A percentile compares a stretch with the other conserved stretches of the same genome.
phyloP scores from a whole-genome alignment of 768 basidiomycete species.

The Amanita brunnescens region DNA sequence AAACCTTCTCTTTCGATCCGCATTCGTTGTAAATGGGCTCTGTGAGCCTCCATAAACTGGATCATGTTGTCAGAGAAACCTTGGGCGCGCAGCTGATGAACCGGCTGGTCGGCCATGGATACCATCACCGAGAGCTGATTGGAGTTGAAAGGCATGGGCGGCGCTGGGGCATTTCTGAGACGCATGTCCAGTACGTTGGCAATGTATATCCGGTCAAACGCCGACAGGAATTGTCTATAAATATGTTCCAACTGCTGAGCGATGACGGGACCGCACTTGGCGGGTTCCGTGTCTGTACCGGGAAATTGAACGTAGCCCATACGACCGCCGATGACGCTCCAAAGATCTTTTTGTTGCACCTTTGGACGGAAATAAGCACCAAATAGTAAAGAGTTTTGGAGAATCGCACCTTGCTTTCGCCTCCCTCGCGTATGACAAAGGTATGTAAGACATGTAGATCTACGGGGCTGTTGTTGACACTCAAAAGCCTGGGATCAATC shows the following conservation, averaged over 20 bases:
- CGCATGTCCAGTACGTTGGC: conserved; percentile 28
- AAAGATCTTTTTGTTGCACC: conserved; percentile 48
- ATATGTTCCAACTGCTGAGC: conserved; percentile 52
- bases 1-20: conserved; percentile 23
- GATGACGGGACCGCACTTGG: conserved; percentile 51
- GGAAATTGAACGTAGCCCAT: conserved; percentile 62
- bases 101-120: conserved; percentile 35
- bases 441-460: conserved; percentile 53
- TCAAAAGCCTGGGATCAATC: conserved; percentile 32
- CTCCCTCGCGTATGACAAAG: conserved; percentile 52
- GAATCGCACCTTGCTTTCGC: conserved; percentile 32
- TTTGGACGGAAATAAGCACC: conserved; percentile 19
- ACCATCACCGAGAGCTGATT: conserved; percentile 37
- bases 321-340: conserved; percentile 60
- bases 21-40: conserved; percentile 35
- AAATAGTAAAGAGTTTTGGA: conserved; percentile 5
- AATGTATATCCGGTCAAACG: conserved; percentile 51
- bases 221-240: conserved; percentile 48
- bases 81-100: conserved; percentile 43
- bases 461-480: conserved; percentile 46
- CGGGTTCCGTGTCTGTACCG: conserved; percentile 49
- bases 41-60: conserved; percentile 45
- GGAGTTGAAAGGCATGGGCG: conserved; percentile 17
- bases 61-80: conserved; percentile 45
- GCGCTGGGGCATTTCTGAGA: conserved; percentile 15